Evolutionary conservation across 2,329 filamentous ascomycete genomes (phyloP).

Genomic region (Chaetomiaceae sp.): DNA sequence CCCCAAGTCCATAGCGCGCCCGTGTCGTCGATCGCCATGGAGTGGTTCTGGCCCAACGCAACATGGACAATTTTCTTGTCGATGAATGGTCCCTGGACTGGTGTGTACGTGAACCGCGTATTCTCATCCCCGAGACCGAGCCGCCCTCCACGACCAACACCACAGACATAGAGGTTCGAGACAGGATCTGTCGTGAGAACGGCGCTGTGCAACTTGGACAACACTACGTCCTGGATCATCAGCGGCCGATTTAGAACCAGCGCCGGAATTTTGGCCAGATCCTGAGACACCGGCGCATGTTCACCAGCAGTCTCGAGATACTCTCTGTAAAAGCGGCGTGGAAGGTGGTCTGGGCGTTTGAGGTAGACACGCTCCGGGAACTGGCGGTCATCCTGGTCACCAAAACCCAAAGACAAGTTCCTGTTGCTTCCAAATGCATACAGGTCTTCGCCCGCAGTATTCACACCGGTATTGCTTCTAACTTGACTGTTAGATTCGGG

Average conservation of each 20-base stretch:
- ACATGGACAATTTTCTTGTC: constrained; percentile 72
- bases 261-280: constrained; percentile 58
- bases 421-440: constrained; percentile 97
- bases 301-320: constrained; percentile 48
- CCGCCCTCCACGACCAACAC: constrained; percentile 83
- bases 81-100: constrained; percentile 70
- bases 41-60: constrained; percentile 87
- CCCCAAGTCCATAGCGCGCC: constrained; percentile 97
- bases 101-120: constrained; percentile 79
- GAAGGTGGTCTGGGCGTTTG: constrained; percentile 69
- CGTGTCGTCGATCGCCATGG: constrained; percentile 74
- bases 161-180: constrained; percentile 88
- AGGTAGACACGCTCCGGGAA: constrained; percentile 81
- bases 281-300: constrained; percentile 31
- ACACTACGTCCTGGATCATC: constrained; percentile 71
- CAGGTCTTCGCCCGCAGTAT: constrained; percentile 66
- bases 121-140: constrained; percentile 86
- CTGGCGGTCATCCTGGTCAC: constrained; percentile 93
- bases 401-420: constrained; percentile 85
- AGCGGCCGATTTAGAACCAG: constrained; percentile 68
- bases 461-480: constrained; percentile 18
- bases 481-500: not conserved
- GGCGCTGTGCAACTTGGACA: constrained; percentile 90
- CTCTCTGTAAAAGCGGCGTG: constrained; percentile 69
- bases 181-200: constrained; percentile 82